Base-by-base conservation (phyloP, 2,329 filamentous ascomycete genomes). In the Phialocephala sp. region DNA sequence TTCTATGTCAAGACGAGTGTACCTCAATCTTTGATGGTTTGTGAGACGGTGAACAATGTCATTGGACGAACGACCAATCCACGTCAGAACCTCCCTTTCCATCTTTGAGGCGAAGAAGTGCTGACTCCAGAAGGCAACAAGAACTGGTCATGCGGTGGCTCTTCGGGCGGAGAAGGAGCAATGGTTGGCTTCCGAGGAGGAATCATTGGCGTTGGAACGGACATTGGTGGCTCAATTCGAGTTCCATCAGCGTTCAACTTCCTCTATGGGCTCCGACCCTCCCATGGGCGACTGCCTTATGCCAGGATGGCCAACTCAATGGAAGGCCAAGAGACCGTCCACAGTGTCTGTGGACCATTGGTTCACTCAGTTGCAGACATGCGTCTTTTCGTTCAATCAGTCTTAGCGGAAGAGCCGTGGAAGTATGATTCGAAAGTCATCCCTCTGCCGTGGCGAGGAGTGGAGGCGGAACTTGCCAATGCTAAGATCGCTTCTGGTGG, bases 1-100 rank as follows among this genome's bases (percentile, higher is more conserved):
- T 93, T 93, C 0, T 97, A 96, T 76, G 92, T 93, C 71, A 97
- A 97, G 82, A 97, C 94, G 0, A 94, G 94, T 93, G 93, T 37
- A 89, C 94, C 73, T 4, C 71, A 72, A 47, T 71, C 61, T n/a
- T 61, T 75, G 37, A 75, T 73, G 69, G 69, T 74, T 55, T 72
- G 72, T 15, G 79, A 81, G 39, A 78, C 76, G 1, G 66, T 78
- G 14, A 81, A 81, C 62, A 80, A 81, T 69, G 71, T 82, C 14
- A 79, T 80, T 47, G 79, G 80, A 2, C 72, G 79, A 12, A 78
- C 77, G 0, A 66, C 79, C 22, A 82, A 81, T 64, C 80, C 80
- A 9, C 65, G 67, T 65, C 22, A 59, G 59, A 2, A 27, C 27
- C n/a, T 57, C n/a, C 14, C 35, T n/a, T 37, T 20, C 12, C 27